Percentiles rank a stretch among this genome's conserved stretches.
phyloP scores from a whole-genome alignment of 345 rosid species.

The Raphanus raphanistrum region DNA sequence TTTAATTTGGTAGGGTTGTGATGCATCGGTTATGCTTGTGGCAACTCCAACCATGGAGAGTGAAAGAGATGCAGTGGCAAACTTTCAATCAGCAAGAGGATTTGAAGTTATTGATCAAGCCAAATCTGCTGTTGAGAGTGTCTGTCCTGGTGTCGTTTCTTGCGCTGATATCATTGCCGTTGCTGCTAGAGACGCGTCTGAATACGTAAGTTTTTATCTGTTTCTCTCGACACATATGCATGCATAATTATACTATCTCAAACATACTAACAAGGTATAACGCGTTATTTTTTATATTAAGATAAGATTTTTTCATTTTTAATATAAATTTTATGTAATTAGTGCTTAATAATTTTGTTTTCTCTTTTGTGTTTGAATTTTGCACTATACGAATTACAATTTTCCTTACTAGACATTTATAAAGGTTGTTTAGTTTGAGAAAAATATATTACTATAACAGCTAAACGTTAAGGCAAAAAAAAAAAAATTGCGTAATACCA shows the following conservation, averaged over 20 bases:
- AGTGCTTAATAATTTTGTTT: not conserved
- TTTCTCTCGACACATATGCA: not conserved
- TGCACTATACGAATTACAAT: not conserved
- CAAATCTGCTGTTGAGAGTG: conserved; percentile 48
- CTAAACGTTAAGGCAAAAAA: not conserved
- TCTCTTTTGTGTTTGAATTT: not conserved
- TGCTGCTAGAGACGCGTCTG: conserved; percentile 58
- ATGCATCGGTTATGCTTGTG: conserved; percentile 52
- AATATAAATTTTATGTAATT: not conserved
- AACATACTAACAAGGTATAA: not conserved
- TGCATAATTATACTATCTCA: not conserved
- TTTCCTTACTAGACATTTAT: not conserved
- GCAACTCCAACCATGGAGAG: conserved; percentile 38
- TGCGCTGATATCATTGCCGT: conserved; percentile 66
- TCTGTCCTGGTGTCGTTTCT: conserved; percentile 60
- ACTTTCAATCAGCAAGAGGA: conserved; percentile 41
- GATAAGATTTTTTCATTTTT: not conserved
- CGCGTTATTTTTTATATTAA: not conserved
- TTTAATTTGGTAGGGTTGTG: conserved; percentile 48
- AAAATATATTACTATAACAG: not conserved
- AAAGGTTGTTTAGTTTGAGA: not conserved
- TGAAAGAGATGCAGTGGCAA: conserved; percentile 35
- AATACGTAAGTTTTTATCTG: conserved; percentile 23
- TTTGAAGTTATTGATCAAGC: conserved; percentile 51
- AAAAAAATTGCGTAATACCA: not conserved